Evolutionary conservation across 2,329 filamentous ascomycete species (phyloP).

Genomic region (Pseudovirgaria hyperparasitica): DNA sequence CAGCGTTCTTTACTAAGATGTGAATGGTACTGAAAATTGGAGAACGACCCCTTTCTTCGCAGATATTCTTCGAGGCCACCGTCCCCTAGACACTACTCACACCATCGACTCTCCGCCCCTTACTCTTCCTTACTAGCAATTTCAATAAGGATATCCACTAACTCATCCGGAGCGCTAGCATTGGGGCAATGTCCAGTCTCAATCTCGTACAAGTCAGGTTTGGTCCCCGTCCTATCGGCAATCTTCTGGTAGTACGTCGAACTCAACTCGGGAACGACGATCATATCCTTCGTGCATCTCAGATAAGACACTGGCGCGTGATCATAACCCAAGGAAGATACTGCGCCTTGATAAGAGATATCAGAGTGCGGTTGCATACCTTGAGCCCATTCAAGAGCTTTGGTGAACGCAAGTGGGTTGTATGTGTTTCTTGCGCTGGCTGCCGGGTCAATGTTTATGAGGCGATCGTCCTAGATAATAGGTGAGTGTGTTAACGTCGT

Average conservation of each 20-base stretch:
- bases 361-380: constrained; percentile 19
- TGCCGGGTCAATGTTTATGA: too few relatives aligned
- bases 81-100: neutral
- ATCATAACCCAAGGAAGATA: constrained; percentile 29
- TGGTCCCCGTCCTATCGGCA: constrained; percentile 21
- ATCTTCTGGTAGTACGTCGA: constrained; percentile 21
- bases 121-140: constrained; percentile 5
- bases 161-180: constrained; percentile 12
- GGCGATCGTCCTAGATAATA: too few relatives aligned
- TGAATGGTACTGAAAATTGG: too few relatives aligned
- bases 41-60: too few relatives aligned
- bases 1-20: too few relatives aligned
- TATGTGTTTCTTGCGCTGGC: too few relatives aligned
- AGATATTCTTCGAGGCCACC: too few relatives aligned
- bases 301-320: constrained; percentile 29
- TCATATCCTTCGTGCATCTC: constrained; percentile 22
- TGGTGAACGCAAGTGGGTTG: too few relatives aligned
- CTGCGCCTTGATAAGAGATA: constrained; percentile 17
- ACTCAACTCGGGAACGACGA: constrained; percentile 21
- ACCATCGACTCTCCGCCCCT: constrained; percentile 1
- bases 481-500: too few relatives aligned
- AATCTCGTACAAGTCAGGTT: constrained; percentile 27
- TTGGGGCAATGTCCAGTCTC: constrained; percentile 22
- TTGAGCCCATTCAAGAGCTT: constrained; percentile 7
- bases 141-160: constrained; percentile 14